Conservation (phyloP, 2,329 filamentous ascomycete species). For the Eurotiales sp. region DNA sequence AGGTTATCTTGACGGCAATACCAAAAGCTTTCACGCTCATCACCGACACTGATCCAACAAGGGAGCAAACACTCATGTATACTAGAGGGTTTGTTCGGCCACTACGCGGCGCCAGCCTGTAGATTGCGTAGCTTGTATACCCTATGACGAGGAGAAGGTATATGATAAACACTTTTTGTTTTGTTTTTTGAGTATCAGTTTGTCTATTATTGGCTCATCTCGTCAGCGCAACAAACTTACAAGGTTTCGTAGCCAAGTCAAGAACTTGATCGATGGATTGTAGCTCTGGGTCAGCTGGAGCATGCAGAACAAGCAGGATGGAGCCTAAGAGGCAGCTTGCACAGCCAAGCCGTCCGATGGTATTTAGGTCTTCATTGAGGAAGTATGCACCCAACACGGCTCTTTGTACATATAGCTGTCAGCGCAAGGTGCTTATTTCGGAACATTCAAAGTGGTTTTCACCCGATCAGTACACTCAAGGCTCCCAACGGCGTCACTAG, state of each 20-base stretch:
- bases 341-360: slow-evolving; percentile 11
- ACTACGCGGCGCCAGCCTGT: slow-evolving; percentile 3
- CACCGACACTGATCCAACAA: slow-evolving; percentile 11
- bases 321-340: slow-evolving; percentile 13
- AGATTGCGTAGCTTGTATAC: slow-evolving; percentile 9
- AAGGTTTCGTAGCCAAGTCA: slow-evolving; percentile 8
- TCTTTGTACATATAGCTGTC: not conserved
- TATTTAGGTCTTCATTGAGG: slow-evolving; percentile 11
- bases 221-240: not conserved
- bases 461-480: slow-evolving; percentile 15
- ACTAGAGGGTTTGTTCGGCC: slow-evolving; percentile 11
- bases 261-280: slow-evolving; percentile 10
- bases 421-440: not conserved
- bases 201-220: not conserved
- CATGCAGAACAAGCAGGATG: slow-evolving; percentile 11
- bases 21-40: slow-evolving; percentile 15
- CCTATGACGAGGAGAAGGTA: slow-evolving; percentile 12
- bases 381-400: slow-evolving; percentile 14
- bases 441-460: not conserved
- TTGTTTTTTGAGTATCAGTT: not conserved
- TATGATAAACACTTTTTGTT: slow-evolving; percentile 7
- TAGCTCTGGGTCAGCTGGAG: slow-evolving; percentile 11
- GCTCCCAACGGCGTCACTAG: slow-evolving; percentile 13
- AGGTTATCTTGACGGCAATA: slow-evolving; percentile 11
- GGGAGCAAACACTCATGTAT: slow-evolving; percentile 14